Evolutionary conservation across 345 rosid genomes (phyloP).

Genomic region (Combretum micranthum): DNA sequence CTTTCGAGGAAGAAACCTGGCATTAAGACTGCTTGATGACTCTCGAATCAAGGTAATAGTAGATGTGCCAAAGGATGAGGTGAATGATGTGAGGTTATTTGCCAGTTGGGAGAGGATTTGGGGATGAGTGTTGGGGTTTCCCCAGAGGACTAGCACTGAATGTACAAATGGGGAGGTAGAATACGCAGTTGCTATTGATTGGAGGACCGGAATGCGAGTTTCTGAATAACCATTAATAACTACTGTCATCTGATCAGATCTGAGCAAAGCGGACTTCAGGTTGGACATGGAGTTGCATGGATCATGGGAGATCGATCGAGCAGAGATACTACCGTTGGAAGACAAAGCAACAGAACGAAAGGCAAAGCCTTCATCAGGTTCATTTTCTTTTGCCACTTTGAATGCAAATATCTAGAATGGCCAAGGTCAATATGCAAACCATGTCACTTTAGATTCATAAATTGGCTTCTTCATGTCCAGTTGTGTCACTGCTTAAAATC

Average conservation of each 20-base stretch:
- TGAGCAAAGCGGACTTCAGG: neutral
- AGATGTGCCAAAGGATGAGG: slow-evolving; percentile 11
- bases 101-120: slow-evolving; percentile 13
- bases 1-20: slow-evolving; percentile 18
- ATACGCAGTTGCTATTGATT: slow-evolving; percentile 14
- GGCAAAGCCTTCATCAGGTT: too few species aligned
- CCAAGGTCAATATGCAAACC: too few species aligned
- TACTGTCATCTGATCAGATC: slow-evolving; percentile 19
- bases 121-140: slow-evolving; percentile 12
- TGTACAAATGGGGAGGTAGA: slow-evolving; percentile 11
- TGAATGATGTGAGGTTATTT: slow-evolving; percentile 7
- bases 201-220: slow-evolving; percentile 17
- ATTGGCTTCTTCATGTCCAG: too few species aligned
- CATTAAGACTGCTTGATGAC: slow-evolving; percentile 15
- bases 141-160: slow-evolving; percentile 17
- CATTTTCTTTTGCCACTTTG: too few species aligned
- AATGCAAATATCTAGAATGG: too few species aligned
- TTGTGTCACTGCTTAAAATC: too few species aligned
- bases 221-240: slow-evolving; percentile 19
- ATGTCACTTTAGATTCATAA: too few species aligned
- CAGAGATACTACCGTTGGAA: too few species aligned
- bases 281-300: slow-evolving; percentile 5
- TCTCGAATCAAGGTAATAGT: slow-evolving; percentile 14
- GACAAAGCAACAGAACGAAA: too few species aligned
- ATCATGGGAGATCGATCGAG: neutral